A percentile compares a stretch with the other conserved stretches of the same genome.
Evolutionary conservation across 2,329 filamentous ascomycete species (phyloP).

Genomic region (Thielaviopsis musarum): DNA sequence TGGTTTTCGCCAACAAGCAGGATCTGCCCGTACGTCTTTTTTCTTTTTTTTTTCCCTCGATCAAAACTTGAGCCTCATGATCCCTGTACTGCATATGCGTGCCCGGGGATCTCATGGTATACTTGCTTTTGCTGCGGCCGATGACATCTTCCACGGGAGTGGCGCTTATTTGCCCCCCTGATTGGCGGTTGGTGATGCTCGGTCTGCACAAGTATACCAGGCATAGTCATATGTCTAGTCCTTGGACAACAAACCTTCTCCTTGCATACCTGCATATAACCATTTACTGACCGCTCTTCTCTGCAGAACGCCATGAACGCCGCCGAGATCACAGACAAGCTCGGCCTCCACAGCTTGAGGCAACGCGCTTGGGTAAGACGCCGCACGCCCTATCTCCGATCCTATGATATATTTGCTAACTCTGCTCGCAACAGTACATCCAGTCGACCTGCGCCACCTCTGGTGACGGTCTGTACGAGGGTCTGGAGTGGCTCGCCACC

Average conservation of each 20-base stretch:
- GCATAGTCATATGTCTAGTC: not conserved
- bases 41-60: not conserved
- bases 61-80: not conserved
- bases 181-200: not conserved
- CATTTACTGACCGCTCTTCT: constrained; percentile 5
- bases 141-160: not conserved
- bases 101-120: not conserved
- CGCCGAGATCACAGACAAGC: constrained; percentile 99
- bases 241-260: not conserved
- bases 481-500: constrained; percentile 83
- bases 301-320: constrained; percentile 95
- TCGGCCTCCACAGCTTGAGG: constrained; percentile 96
- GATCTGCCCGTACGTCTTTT: constrained; percentile 70
- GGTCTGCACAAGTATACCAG: not conserved
- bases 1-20: constrained; percentile 99
- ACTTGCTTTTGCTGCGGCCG: not conserved
- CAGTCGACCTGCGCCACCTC: constrained; percentile 99
- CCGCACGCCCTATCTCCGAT: not conserved
- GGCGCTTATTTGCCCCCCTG: not conserved
- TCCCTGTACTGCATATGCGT: not conserved
- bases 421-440: constrained; percentile 53
- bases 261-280: not conserved
- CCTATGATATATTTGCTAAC: not conserved
- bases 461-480: constrained; percentile 98
- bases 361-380: constrained; percentile 91